Percentiles rank a stretch among this genome's conserved stretches.
Conservation (phyloP, 2,329 filamentous ascomycete genomes). For the Colletotrichum chrysophilum region DNA sequence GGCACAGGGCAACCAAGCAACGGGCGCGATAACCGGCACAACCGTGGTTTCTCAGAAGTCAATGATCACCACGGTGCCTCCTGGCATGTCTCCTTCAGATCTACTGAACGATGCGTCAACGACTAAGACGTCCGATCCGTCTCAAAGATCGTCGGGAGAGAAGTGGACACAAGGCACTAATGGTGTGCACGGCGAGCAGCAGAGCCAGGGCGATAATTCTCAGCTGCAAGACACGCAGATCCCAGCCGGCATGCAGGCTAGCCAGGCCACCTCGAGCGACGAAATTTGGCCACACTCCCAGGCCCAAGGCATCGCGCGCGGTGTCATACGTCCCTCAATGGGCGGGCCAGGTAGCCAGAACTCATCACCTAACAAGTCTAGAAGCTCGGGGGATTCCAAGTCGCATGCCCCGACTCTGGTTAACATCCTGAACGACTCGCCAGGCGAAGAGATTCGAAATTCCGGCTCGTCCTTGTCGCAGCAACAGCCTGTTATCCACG, state of each 20-base stretch:
- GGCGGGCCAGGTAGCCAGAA: constrained; percentile 38
- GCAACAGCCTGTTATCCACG: constrained; percentile 48
- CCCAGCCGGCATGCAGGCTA: constrained; percentile 33
- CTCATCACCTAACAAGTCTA: constrained; percentile 38
- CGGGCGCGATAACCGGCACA: constrained; percentile 48
- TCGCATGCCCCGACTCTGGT: constrained; percentile 38
- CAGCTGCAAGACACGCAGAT: constrained; percentile 62
- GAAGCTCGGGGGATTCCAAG: constrained; percentile 36
- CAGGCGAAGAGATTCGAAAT: constrained; percentile 35
- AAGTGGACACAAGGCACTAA: constrained; percentile 78
- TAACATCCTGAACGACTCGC: constrained; percentile 46
- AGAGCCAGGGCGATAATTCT: constrained; percentile 35
- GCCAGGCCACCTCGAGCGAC: constrained; percentile 55
- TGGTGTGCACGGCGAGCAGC: constrained; percentile 58
- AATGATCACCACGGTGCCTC: constrained; percentile 60
- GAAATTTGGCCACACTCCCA: constrained; percentile 65
- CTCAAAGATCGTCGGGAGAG: constrained; percentile 65
- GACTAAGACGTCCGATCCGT: constrained; percentile 85
- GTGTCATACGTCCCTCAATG: constrained; percentile 32
- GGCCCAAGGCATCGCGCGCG: constrained; percentile 53
- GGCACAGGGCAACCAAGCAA: constrained; percentile 39
- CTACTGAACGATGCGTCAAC: constrained; percentile 86
- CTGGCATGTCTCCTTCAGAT: constrained; percentile 63
- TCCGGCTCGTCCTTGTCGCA: constrained; percentile 21
- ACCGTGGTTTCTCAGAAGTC: constrained; percentile 71